Base-by-base conservation (phyloP, 208 protist genomes). In the Paratrypanosoma confusum region DNA sequence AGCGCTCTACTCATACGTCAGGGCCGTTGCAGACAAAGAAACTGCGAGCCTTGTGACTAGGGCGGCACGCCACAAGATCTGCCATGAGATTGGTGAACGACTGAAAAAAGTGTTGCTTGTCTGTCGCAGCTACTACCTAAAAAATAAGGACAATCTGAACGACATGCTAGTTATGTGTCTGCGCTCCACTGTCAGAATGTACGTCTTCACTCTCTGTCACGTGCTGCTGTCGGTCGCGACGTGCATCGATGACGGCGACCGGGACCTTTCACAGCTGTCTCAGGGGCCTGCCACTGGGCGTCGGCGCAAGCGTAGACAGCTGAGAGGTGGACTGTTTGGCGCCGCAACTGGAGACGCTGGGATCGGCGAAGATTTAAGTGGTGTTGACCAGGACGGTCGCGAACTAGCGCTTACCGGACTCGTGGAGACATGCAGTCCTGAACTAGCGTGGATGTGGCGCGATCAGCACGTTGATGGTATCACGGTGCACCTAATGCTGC, bases 381-480 rank as follows among this genome's bases (percentile, higher is more conserved):
- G 83, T n/a, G 83, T 92, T 1, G 79, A 88, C 48, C 67, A 87
- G 61, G 79, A 89, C 59, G 83, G 83, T n/a, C 69, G 83, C 22
- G 76, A 92, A 41, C 55, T 85, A 20, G 83, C 71, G 14, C 50
- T 92, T 44, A 82, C 72, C n/a, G 60, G 71, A 5, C 54, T 92
- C 16, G 66, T 89, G 8, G 82, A 92, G 29, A 27, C 85, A 1
- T 85, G 57, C 57, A 77, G 76, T 17, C 39, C 60, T 2, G 82
- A 87, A 33, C 54, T 87, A 0, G 48, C 62, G 23, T 34, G 39
- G n/a, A 31, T 92, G 23, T 92, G 83, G 80, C 49, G 47, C 2
- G 52, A 69, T 20, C 41, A 45, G 1, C 17, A 42, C 2, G 50
- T 92, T 27, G 83, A 92, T 31, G 65, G 77, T 28, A 45, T 61